Evolutionary conservation across 192 early-diverging fungal species (phyloP), one percentile per base, ranked within the genome.

Genomic region (Podila minutissima): DNA sequence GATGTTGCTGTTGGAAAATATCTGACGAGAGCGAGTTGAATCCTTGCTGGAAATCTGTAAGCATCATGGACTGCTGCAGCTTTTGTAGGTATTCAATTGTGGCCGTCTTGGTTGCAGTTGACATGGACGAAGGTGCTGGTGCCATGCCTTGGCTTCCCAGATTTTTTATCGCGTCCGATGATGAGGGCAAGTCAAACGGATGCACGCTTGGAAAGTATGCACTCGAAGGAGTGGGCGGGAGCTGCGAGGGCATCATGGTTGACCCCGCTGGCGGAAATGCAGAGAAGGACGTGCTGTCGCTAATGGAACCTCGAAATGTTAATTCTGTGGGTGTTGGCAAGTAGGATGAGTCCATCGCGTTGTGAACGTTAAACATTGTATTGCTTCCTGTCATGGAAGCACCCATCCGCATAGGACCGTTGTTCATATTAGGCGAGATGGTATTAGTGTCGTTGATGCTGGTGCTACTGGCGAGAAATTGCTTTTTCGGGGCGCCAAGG

Each of bases 11-110:
- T 2, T 61, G 33, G 2, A 55, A 15, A 19, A 38, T 29, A 22
- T 55, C 53, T 24, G 24, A 9, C 22, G 53, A 26, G 24, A 55
- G 19, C 22, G 53, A 26, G 53, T 46, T 46, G 41, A 26, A 55
- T 7, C 53, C 53, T 10, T 55, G 53, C 4, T 55, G 53, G 6
- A 55, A 26, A 17, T 55, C 53, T 4, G 22, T 1, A 55, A 51
- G 48, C 41, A 71, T 38, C 64, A 77, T 71, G 24, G 63, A 50
- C 26, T 77, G 74, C 20, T 76, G 75, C 10, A 71, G 64, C 11
- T 77, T 69, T 10, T 77, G 75, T 20, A 77, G 67, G 48, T 71
- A 77, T 24, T 77, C 69, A 24, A 77, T 71, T 5, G 75, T 62
- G 6, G 64, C 64, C 3, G 63, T 55, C 12, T 70, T 71, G 1